Evolutionary conservation across 1,139 yeast genomes (phyloP).

Genomic region (Protomyces pachydermus): DNA sequence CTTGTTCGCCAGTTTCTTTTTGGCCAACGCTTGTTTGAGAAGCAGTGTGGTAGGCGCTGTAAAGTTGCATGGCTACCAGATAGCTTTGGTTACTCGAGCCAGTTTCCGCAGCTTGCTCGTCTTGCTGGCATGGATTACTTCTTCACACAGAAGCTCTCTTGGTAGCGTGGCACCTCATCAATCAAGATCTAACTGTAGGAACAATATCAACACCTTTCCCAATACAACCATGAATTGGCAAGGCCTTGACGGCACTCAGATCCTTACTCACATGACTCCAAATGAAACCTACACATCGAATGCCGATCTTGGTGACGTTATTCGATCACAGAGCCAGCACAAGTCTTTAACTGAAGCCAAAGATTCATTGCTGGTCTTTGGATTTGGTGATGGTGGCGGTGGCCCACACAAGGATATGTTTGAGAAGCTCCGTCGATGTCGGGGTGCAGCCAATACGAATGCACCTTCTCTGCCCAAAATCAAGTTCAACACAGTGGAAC

Average conservation of each 20-base stretch:
- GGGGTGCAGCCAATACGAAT: slow-evolving; percentile 77
- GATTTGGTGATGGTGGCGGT: slow-evolving; percentile 98
- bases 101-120: slow-evolving; percentile 87
- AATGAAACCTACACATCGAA: slow-evolving; percentile 90
- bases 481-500: slow-evolving; percentile 73
- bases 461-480: slow-evolving; percentile 64
- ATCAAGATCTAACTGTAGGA: slow-evolving; percentile 62
- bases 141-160: slow-evolving; percentile 85
- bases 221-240: slow-evolving; percentile 91
- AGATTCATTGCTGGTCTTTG: slow-evolving; percentile 73
- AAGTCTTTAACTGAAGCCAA: slow-evolving; percentile 77
- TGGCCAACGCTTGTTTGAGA: slow-evolving; percentile 79
- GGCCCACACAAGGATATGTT: slow-evolving; percentile 93
- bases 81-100: slow-evolving; percentile 93
- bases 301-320: slow-evolving; percentile 89
- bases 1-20: slow-evolving; percentile 78
- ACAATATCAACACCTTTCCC: slow-evolving; percentile 85
- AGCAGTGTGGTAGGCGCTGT: slow-evolving; percentile 71
- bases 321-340: slow-evolving; percentile 71
- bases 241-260: slow-evolving; percentile 88
- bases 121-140: slow-evolving; percentile 76
- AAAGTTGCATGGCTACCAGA: slow-evolving; percentile 92
- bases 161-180: slow-evolving; percentile 94
- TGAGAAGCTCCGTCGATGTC: slow-evolving; percentile 82
- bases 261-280: slow-evolving; percentile 96